These are phyloP conservation scores for Inonotus hispidus DNA, from an alignment of 1,284 basidiomycete species.

Conservation along the genomic window DNA sequence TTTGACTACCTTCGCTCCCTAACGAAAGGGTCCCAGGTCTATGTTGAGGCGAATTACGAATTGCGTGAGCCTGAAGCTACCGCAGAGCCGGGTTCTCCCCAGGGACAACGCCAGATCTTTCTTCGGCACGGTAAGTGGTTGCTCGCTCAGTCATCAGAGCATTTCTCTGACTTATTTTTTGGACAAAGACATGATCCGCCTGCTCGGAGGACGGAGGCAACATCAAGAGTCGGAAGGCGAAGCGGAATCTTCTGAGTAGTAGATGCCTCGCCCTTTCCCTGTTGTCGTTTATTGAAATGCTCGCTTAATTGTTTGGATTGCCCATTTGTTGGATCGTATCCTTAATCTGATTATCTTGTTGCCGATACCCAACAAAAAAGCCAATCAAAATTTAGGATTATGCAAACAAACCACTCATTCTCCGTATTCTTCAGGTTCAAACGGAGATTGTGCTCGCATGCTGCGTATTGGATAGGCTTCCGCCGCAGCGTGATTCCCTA, in stretches of 20 bases:
- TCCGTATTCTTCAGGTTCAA: slow-evolving; percentile 16
- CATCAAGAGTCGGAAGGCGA: slow-evolving; percentile 1
- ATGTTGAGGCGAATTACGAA: slow-evolving; percentile 71
- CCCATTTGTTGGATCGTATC: not conserved
- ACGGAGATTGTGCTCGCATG: slow-evolving; percentile 9
- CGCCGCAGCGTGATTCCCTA: slow-evolving; percentile 9
- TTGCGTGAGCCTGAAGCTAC: slow-evolving; percentile 60
- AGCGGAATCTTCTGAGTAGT: not conserved
- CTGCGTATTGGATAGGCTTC: slow-evolving; percentile 9
- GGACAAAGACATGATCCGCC: not conserved
- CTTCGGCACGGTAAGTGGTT: slow-evolving; percentile 59
- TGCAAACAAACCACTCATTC: not conserved
- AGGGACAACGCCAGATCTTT: slow-evolving; percentile 75
- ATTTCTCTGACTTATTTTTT: not conserved
- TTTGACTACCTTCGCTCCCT: slow-evolving; percentile 60
- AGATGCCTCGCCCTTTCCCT: not conserved
- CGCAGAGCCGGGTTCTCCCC: slow-evolving; percentile 56
- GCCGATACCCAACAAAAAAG: not conserved
- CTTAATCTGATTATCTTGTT: not conserved
- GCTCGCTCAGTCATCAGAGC: not conserved
- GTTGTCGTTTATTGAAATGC: not conserved
- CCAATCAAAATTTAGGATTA: not conserved
- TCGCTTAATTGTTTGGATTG: not conserved
- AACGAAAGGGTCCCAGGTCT: slow-evolving; percentile 65
- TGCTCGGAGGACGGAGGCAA: not conserved